phyloP scores from a whole-genome alignment of 306 rosid genomes.

The Acacia crassicarpa region DNA sequence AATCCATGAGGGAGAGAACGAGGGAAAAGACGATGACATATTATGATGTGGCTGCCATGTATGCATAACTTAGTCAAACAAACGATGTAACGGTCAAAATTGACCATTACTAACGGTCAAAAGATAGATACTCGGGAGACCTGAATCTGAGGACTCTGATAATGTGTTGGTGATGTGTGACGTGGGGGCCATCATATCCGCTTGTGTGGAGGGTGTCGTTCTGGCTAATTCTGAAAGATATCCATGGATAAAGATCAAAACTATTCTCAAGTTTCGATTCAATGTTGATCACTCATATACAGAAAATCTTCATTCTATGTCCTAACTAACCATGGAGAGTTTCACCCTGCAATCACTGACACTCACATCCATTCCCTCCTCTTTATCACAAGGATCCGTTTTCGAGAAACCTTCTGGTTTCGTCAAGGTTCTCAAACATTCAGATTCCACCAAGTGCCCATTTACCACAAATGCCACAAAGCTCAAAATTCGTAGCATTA shows the following conservation, averaged over 20 bases:
- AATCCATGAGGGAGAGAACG: no score
- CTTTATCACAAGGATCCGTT: slow-evolving; percentile 40
- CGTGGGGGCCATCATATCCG: slow-evolving; percentile 81
- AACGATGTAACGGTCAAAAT: no score
- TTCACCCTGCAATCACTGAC: slow-evolving; percentile 54
- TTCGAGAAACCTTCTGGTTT: slow-evolving; percentile 35
- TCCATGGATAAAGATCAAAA: slow-evolving; percentile 36
- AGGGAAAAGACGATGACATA: no score
- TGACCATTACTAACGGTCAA: no score
- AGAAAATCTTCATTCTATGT: background rate
- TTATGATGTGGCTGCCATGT: no score
- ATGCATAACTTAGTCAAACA: no score
- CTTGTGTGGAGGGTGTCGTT: slow-evolving; percentile 40
- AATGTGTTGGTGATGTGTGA: background rate
- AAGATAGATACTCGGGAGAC: background rate
- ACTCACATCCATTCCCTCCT: slow-evolving; percentile 55
- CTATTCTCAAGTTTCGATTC: background rate
- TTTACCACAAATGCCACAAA: slow-evolving; percentile 23
- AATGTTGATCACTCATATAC: background rate
- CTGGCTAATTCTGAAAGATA: slow-evolving; percentile 37
- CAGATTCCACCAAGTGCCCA: slow-evolving; percentile 41
- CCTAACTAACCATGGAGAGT: slow-evolving; percentile 62
- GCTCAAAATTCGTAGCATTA: slow-evolving; percentile 19
- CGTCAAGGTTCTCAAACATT: slow-evolving; percentile 44
- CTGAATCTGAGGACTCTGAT: background rate